Evolutionary conservation across 768 basidiomycete species (phyloP).

Genomic region (Phlegmacium glaucopus): DNA sequence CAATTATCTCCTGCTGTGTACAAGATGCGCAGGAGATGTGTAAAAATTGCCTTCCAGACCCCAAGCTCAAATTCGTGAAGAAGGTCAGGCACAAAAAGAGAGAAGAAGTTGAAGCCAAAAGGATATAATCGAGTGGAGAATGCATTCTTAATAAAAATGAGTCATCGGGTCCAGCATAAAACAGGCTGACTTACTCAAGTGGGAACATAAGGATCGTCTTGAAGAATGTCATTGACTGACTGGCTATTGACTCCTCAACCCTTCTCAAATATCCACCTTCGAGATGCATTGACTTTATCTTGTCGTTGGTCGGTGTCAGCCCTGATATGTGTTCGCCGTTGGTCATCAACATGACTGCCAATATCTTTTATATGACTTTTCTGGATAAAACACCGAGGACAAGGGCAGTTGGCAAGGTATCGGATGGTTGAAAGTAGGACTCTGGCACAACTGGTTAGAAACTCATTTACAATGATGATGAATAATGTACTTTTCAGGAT

Average conservation of each 20-base stretch:
- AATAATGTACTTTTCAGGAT: conserved; percentile 31
- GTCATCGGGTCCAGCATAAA: background rate
- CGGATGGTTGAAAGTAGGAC: background rate
- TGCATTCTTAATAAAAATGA: conserved; percentile 20
- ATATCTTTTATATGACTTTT: conserved; percentile 20
- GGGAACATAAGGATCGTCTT: background rate
- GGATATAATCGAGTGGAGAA: conserved; percentile 17
- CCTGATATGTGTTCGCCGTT: conserved; percentile 7
- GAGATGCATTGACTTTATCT: background rate
- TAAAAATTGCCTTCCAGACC: conserved; percentile 28
- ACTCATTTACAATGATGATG: conserved; percentile 7
- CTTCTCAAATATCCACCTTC: conserved; percentile 1
- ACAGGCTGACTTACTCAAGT: background rate
- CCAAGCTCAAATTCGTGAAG: conserved; percentile 37
- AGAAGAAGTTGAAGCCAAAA: conserved; percentile 20
- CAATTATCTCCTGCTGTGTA: conserved; percentile 12
- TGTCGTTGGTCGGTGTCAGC: conserved; percentile 1
- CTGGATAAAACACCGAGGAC: conserved; percentile 25
- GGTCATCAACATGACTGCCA: conserved; percentile 19
- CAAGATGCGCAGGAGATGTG: conserved; percentile 28
- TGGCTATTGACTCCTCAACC: background rate
- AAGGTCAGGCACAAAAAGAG: conserved; percentile 26
- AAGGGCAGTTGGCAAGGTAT: conserved; percentile 17
- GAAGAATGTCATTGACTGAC: background rate
- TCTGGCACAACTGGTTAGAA: conserved; percentile 5